Conservation (phyloP, 352 stramenopile species). For the Phytophthora pinifolia region DNA sequence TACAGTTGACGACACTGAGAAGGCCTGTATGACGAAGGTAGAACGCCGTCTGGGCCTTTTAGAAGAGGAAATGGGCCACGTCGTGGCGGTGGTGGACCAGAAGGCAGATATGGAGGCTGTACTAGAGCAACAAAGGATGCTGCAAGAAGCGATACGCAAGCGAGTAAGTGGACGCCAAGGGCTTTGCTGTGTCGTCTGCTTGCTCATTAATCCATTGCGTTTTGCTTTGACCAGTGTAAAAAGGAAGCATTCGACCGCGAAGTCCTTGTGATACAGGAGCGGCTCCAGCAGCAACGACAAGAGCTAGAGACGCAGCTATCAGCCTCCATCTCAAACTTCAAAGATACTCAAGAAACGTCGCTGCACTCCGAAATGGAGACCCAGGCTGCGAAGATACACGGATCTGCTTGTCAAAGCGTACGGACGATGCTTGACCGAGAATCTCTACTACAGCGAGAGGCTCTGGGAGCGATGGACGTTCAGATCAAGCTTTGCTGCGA, state of each 20-base stretch:
- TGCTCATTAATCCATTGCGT: no score
- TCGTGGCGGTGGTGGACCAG: slow-evolving; percentile 42
- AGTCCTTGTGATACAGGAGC: slow-evolving; percentile 35
- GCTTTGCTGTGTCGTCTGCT: not conserved
- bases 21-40: slow-evolving; percentile 31
- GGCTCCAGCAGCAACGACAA: slow-evolving; percentile 28
- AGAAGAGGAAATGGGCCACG: slow-evolving; percentile 58
- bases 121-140: slow-evolving; percentile 24
- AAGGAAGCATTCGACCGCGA: slow-evolving; percentile 54
- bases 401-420: slow-evolving; percentile 3
- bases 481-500: slow-evolving; percentile 22
- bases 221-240: slow-evolving; percentile 35
- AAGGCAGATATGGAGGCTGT: slow-evolving; percentile 48
- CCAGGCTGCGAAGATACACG: slow-evolving; percentile 20
- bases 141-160: slow-evolving; percentile 48
- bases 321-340: slow-evolving; percentile 10
- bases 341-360: slow-evolving; percentile 17
- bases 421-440: slow-evolving; percentile 9
- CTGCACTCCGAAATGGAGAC: slow-evolving; percentile 20
- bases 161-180: slow-evolving; percentile 27
- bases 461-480: slow-evolving; percentile 4
- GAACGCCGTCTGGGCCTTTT: slow-evolving; percentile 44
- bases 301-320: slow-evolving; percentile 23
- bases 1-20: slow-evolving; percentile 11
- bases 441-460: slow-evolving; percentile 12